Base-by-base conservation (phyloP, 768 basidiomycete species). In the Neoboletus brunneissimus region DNA sequence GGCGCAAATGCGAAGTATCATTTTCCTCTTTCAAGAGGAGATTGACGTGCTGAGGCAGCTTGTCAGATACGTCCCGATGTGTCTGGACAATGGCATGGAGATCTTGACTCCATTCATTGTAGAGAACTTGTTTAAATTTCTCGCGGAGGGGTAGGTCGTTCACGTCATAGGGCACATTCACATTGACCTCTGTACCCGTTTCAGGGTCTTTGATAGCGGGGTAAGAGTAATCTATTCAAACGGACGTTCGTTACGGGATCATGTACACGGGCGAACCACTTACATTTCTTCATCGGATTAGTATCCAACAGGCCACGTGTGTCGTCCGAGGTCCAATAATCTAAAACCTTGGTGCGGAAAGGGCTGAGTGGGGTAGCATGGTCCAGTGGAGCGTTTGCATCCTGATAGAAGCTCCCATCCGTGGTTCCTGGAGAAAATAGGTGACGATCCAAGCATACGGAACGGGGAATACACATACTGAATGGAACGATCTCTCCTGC, bases 141-240 rank as follows among this genome's bases (percentile, higher is more conserved):
- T 59, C 20, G 18, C 61, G 61, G 20, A 59, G 53, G 12, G 37
- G 0, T 5, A 46, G 2, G 9, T 63, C 9, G 0, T 10, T 46
- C 9, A 29, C 32, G 2, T 65, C 49, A 2, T 62, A 62, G 1
- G 64, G 60, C 8, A 35, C 50, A 13, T 59, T 50, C n/a, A 65
- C 64, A 37, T 59, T 40, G 35, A 66, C 60, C 12, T 49, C 41
- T 9, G 6, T 13, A 12, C 46, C 47, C 2, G 53, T 53, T 6
- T 4, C n/a, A 20, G 48, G 40, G 27, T 63, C 64, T 11, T 12
- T 59, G 25, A 64, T 62, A 9, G 53, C 23, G 27, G 64, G 64
- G 29, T 64, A 64, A 12, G 64, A 62, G 41, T 64, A 64, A 40
- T 65, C 64, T 64, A 32, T 54, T 12, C 22, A 15, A 46, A 32